Base-by-base conservation (phyloP, 2,329 filamentous ascomycete genomes). In the Aspergillus pseudotamarii region DNA sequence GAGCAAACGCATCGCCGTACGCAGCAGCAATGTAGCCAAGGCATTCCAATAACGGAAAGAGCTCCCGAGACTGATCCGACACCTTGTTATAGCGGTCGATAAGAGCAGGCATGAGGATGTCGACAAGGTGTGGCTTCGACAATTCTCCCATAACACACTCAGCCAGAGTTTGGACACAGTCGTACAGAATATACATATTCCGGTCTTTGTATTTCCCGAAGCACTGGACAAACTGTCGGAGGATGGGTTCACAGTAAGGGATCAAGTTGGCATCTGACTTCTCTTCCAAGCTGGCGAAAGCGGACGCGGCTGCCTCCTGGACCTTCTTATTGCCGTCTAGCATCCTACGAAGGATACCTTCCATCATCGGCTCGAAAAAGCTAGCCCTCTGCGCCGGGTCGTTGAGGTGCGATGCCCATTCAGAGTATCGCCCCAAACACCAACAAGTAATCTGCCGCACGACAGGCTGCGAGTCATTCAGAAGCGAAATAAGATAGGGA, bases 171-270 rank as follows among this genome's bases (percentile, higher is more conserved):
- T 99, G 95, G 38, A 99, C 92, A 77, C 95, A 98, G 80, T 99
- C 95, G 81, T 99, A 99, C 38, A 99, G 87, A 60, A 98, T 96
- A 81, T 96, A 97, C 88, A 98, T 97, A 81, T 99, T 99, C 73
- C 93, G 90, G 79, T 98, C 94, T 84, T 99, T 98, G 87, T 98
- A 99, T 79, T 91, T 93, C 59, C 84, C 86, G 79, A 99, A 99
- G 78, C 95, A 99, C 64, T 86, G 85, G 58, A 97, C 93, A 73
- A 94, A 98, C 76, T 98, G 95, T 65, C 89, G 90, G 59, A 98
- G 88, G 71, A 99, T 98, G 30, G 94, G 92, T 32, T 90, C 86
- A 72, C 92, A 94, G 80, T 97, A 99, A 0, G 92, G 92, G 67
- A 90, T 88, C 48, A 99, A 81, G 65, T 89, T 86, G 66, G 88